Percentiles rank a stretch among this genome's conserved stretches.
These are phyloP conservation scores for Colletotrichum trifolii DNA, from an alignment of 2,329 filamentous ascomycete genomes.

Conservation along the genomic window DNA sequence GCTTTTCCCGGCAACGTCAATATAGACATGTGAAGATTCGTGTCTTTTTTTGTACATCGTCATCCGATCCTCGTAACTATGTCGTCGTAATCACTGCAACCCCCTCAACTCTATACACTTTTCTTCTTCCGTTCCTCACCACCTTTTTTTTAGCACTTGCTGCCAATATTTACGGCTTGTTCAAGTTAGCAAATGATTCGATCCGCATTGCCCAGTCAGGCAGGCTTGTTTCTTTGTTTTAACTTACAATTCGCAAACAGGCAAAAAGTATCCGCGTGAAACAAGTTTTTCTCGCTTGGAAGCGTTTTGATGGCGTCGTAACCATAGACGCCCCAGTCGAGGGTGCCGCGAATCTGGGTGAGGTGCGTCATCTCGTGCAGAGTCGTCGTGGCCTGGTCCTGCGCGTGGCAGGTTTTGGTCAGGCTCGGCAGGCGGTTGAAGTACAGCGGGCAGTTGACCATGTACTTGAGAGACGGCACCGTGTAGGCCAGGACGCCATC, in stretches of 20 bases:
- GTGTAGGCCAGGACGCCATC: constrained; percentile 70
- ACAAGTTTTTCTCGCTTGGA: constrained; percentile 27
- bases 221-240: not conserved
- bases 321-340: constrained; percentile 37
- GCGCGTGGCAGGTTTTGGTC: constrained; percentile 63
- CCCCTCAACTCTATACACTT: not conserved
- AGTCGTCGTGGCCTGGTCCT: constrained; percentile 67
- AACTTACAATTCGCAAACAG: constrained; percentile 36
- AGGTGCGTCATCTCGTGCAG: constrained; percentile 75
- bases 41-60: too few relatives aligned
- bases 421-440: constrained; percentile 65
- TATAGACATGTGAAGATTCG: too few relatives aligned
- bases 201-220: too few relatives aligned
- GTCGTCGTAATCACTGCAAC: too few relatives aligned
- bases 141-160: not conserved
- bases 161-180: not conserved
- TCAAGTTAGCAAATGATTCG: not conserved
- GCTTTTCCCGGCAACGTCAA: too few relatives aligned
- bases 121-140: not conserved
- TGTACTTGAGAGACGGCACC: constrained; percentile 61
- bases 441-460: constrained; percentile 71
- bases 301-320: constrained; percentile 33
- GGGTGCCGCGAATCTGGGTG: constrained; percentile 65
- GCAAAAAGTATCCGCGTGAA: constrained; percentile 38
- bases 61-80: too few relatives aligned